Conservation (phyloP, 2,329 filamentous ascomycete genomes). For the Venturia asperata region DNA sequence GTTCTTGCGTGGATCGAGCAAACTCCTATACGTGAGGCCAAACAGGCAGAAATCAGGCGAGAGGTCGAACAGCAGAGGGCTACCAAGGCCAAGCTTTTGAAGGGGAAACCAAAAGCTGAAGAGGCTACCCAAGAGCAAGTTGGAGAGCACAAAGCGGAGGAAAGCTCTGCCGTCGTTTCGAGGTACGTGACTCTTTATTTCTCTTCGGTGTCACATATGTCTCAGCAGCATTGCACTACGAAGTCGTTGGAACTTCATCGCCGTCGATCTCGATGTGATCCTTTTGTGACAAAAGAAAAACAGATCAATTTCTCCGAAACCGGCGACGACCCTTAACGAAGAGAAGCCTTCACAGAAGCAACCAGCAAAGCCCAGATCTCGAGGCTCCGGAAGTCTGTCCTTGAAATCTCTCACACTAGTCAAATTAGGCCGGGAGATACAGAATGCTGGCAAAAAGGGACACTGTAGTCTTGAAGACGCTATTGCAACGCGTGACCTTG, state of each 20-base stretch:
- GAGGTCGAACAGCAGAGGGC: background rate
- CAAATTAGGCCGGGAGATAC: constrained; percentile 25
- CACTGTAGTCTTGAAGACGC: constrained; percentile 44
- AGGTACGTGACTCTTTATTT: background rate
- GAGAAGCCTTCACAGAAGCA: background rate
- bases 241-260: background rate
- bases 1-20: constrained; percentile 23
- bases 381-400: constrained; percentile 21
- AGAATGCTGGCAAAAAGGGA: constrained; percentile 24
- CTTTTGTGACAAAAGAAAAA: background rate
- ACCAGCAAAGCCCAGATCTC: constrained; percentile 18
- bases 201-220: background rate
- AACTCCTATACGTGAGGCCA: constrained; percentile 12
- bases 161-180: background rate
- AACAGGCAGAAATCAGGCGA: constrained; percentile 2
- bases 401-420: constrained; percentile 24
- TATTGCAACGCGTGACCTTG: constrained; percentile 38
- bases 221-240: background rate
- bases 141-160: constrained; percentile 20
- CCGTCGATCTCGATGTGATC: background rate
- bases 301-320: background rate
- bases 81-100: constrained; percentile 26
- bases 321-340: background rate
- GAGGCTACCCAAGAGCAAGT: constrained; percentile 27
- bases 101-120: constrained; percentile 23